These are phyloP conservation scores for Xerocomellus dryophilus DNA, from an alignment of 768 basidiomycete species.

Conservation along the genomic window DNA sequence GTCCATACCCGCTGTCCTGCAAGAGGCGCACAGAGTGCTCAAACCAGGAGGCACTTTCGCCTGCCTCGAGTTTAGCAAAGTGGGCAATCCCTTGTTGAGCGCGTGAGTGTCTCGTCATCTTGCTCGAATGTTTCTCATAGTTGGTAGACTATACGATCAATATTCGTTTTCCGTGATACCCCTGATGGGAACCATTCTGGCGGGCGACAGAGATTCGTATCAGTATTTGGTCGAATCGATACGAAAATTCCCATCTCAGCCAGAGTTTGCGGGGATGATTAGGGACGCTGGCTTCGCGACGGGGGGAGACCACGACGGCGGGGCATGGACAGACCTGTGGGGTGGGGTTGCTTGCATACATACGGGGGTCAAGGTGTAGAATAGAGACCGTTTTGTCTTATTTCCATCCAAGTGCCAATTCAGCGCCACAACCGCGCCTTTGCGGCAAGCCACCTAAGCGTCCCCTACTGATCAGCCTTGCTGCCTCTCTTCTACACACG, in stretches of 20 bases:
- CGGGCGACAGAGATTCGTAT: constrained; percentile 91
- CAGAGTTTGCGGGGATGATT: constrained; percentile 88
- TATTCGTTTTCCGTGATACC: constrained; percentile 97
- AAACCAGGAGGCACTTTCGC: constrained; percentile 96
- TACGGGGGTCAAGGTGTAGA: constrained; percentile 63
- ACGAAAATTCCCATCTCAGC: constrained; percentile 85
- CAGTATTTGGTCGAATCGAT: constrained; percentile 99
- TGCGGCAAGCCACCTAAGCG: constrained; percentile 15
- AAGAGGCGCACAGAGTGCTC: constrained; percentile 88
- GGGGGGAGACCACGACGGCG: constrained; percentile 69
- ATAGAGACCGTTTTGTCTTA: background rate
- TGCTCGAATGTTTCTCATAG: constrained; percentile 3
- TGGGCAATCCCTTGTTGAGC: constrained; percentile 81
- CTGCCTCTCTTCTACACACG: constrained; percentile 21
- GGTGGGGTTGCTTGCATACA: constrained; percentile 87
- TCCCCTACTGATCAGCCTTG: constrained; percentile 9
- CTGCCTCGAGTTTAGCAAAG: constrained; percentile 94
- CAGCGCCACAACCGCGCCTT: constrained; percentile 31
- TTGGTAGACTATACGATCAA: constrained; percentile 78
- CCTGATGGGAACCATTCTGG: constrained; percentile 92
- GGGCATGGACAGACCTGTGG: constrained; percentile 85
- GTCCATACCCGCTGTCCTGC: constrained; percentile 80
- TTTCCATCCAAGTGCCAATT: background rate
- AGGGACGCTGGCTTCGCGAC: constrained; percentile 78
- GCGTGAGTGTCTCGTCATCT: constrained; percentile 52